Conservation (phyloP, 192 early-diverging fungal species). For the Diversispora eburnea region DNA sequence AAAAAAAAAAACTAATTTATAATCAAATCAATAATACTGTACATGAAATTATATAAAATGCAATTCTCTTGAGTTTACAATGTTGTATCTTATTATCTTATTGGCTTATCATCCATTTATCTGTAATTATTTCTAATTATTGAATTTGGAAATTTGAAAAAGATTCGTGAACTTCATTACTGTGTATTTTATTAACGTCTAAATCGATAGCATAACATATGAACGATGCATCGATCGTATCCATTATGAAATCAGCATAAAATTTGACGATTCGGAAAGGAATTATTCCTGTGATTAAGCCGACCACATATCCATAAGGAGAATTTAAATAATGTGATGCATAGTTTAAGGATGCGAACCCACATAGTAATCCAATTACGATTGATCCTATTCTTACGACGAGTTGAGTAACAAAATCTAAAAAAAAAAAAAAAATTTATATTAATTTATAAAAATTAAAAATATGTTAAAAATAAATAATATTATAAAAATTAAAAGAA, state of each 20-base stretch:
- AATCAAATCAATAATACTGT: too few species aligned
- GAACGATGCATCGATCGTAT: slow-evolving; percentile 76
- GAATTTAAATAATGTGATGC: slow-evolving; percentile 50
- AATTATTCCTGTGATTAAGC: slow-evolving; percentile 53
- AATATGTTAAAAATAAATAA: background rate
- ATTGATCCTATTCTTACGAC: slow-evolving; percentile 58
- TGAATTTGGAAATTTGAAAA: slow-evolving; percentile 33
- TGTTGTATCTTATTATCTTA: too few species aligned
- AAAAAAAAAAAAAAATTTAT: background rate
- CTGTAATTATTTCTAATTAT: background rate
- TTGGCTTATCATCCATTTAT: too few species aligned
- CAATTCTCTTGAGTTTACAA: too few species aligned
- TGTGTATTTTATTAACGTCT: slow-evolving; percentile 56
- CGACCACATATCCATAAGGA: slow-evolving; percentile 64
- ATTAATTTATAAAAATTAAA: too few species aligned
- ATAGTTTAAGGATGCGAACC: slow-evolving; percentile 58
- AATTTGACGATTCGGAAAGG: slow-evolving; percentile 67
- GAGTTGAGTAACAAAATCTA: slow-evolving; percentile 54
- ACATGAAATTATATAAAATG: too few species aligned
- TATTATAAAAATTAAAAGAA: background rate
- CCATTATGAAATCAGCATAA: slow-evolving; percentile 66
- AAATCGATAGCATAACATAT: slow-evolving; percentile 79
- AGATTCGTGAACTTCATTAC: slow-evolving; percentile 48
- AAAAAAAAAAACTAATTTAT: too few species aligned
- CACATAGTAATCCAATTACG: slow-evolving; percentile 53